Percentiles rank a stretch among this genome's conserved stretches.
Conservation (phyloP, 176 grass and related monocot species). For the Ensete glaucum region DNA sequence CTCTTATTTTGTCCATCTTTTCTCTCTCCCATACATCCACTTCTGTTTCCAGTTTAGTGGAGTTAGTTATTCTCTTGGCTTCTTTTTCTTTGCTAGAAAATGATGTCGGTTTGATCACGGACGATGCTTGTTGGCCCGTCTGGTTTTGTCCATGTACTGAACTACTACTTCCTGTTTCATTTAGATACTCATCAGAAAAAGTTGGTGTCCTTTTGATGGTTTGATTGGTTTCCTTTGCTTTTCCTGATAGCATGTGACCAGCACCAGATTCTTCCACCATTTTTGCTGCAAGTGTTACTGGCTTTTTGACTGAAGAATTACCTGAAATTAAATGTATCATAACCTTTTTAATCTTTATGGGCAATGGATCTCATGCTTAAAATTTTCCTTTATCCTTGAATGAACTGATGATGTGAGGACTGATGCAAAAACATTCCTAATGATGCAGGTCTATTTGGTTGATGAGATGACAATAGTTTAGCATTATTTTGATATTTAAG, state of each 20-base stretch:
- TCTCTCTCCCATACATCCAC: constrained; percentile 61
- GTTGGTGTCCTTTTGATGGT: constrained; percentile 31
- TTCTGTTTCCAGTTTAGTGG: constrained; percentile 18
- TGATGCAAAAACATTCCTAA: neutral
- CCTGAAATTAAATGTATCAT: neutral
- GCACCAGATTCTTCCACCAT: neutral
- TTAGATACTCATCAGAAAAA: constrained; percentile 35
- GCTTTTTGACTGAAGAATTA: neutral
- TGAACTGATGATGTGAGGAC: neutral
- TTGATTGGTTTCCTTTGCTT: constrained; percentile 23
- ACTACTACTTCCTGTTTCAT: constrained; percentile 41
- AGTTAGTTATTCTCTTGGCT: constrained; percentile 1
- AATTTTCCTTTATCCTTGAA: neutral
- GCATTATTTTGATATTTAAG: neutral
- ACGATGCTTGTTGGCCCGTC: constrained; percentile 28
- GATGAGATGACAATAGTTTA: neutral
- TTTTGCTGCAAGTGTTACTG: neutral
- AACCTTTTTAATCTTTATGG: constrained; percentile 6
- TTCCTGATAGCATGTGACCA: constrained; percentile 27
- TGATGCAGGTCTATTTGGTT: neutral
- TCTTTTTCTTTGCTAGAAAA: constrained; percentile 18
- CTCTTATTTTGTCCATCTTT: constrained; percentile 39
- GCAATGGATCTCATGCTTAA: neutral
- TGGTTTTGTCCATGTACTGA: constrained; percentile 27
- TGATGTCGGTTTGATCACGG: constrained; percentile 26